Conservation (phyloP, 345 rosid species). For the Turritis glabra region DNA sequence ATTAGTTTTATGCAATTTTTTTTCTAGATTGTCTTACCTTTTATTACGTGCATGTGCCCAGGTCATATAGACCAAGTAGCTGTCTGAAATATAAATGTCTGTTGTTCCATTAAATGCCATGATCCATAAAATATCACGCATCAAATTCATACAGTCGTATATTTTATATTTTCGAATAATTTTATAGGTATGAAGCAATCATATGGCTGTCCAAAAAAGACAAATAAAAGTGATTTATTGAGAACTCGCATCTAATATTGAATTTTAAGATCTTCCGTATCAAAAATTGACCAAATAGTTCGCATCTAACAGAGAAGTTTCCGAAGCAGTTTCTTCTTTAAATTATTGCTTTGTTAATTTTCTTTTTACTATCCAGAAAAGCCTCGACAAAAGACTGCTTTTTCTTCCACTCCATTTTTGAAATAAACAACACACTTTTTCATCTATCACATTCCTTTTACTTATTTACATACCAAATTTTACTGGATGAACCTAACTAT, state of each 20-base stretch:
- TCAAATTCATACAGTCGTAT: background rate
- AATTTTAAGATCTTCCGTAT: constrained; percentile 28
- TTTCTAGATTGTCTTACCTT: background rate
- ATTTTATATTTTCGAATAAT: background rate
- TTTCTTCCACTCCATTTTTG: no score
- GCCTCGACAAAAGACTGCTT: background rate
- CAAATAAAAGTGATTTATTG: background rate
- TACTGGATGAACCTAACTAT: background rate
- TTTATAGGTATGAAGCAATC: background rate
- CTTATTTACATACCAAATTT: background rate
- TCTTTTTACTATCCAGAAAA: background rate
- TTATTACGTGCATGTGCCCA: constrained; percentile 24
- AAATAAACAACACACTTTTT: no score
- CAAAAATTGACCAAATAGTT: constrained; percentile 11
- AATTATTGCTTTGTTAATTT: constrained; percentile 1
- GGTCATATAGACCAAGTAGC: constrained; percentile 26
- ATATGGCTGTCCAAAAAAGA: background rate
- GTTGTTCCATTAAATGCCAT: constrained; percentile 29
- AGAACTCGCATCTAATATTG: constrained; percentile 5
- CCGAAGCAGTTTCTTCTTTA: constrained; percentile 14
- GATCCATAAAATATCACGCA: constrained; percentile 13
- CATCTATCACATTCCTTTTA: background rate
- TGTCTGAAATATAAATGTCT: constrained; percentile 36
- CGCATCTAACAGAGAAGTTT: constrained; percentile 32
- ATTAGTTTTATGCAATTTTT: background rate